These are phyloP conservation scores for Botrytis cinerea DNA, from an alignment of 2,329 filamentous ascomycete genomes.

Conservation along the genomic window DNA sequence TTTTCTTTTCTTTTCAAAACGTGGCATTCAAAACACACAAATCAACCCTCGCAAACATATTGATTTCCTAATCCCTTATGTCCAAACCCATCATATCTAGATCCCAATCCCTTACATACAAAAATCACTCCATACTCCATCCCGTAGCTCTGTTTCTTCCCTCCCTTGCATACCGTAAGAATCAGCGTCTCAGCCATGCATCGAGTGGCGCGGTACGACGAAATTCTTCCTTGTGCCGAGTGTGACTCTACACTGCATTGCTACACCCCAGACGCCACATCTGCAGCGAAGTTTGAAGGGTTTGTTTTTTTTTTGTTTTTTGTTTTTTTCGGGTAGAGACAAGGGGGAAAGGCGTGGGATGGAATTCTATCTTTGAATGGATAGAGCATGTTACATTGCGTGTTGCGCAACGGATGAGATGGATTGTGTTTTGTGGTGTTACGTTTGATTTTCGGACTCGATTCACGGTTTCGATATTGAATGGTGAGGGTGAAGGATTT, in stretches of 20 bases:
- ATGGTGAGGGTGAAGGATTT: too few relatives aligned
- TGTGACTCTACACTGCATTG: not conserved
- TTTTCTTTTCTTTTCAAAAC: not conserved
- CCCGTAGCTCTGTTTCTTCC: not conserved
- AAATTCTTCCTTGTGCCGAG: not conserved
- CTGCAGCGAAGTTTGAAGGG: not conserved
- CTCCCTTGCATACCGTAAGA: not conserved
- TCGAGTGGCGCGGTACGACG: not conserved
- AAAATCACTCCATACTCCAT: not conserved
- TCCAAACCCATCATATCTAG: not conserved
- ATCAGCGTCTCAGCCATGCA: not conserved
- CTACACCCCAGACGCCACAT: not conserved
- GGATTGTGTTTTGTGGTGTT: too few relatives aligned
- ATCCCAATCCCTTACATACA: not conserved
- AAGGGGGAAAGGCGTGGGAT: too few relatives aligned
- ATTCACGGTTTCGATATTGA: too few relatives aligned
- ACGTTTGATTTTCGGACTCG: too few relatives aligned
- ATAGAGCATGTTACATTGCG: too few relatives aligned
- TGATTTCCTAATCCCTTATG: too few relatives aligned
- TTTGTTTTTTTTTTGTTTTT: not conserved
- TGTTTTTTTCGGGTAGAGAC: too few relatives aligned
- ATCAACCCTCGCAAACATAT: too few relatives aligned
- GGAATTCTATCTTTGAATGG: not conserved
- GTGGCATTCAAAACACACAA: not conserved
- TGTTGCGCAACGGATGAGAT: too few relatives aligned